Evolutionary conservation across 2,329 filamentous ascomycete genomes (phyloP).

Genomic region (Trichoderma asperellum): DNA sequence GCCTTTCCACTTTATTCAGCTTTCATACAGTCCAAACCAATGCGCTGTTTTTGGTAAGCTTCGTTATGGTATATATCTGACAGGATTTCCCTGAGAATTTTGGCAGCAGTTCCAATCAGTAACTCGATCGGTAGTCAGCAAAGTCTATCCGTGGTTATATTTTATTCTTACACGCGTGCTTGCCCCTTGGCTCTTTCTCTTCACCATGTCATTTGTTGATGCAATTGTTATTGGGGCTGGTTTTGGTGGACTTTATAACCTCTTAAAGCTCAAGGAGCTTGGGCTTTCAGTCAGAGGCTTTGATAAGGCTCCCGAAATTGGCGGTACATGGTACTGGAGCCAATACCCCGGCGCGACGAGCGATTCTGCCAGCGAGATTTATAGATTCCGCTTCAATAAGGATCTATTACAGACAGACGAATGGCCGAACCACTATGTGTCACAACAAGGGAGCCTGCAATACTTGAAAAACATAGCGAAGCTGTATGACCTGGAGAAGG

Average conservation of each 20-base stretch:
- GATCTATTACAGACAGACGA: neutral
- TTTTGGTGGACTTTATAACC: neutral
- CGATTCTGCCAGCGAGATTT: slow-evolving; percentile 6
- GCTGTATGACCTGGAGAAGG: neutral
- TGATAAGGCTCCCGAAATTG: neutral
- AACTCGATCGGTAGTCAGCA: neutral
- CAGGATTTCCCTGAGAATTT: neutral
- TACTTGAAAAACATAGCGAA: slow-evolving; percentile 10
- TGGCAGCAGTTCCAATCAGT: neutral
- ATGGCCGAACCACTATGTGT: slow-evolving; percentile 7
- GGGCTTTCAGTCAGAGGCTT: neutral
- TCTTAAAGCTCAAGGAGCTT: slow-evolving; percentile 1
- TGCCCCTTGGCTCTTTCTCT: neutral
- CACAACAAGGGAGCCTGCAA: neutral
- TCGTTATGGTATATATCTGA: neutral
- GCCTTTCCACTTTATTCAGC: neutral
- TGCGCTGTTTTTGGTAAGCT: neutral
- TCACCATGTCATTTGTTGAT: neutral
- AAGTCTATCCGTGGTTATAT: neutral
- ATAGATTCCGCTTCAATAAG: slow-evolving; percentile 6
- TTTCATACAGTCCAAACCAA: neutral
- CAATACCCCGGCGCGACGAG: slow-evolving; percentile 3
- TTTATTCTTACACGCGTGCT: neutral
- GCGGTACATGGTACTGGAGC: slow-evolving; percentile 11
- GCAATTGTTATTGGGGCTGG: slow-evolving; percentile 9